Evolutionary conservation across 2,329 filamentous ascomycete genomes (phyloP), one percentile per base, ranked within the genome.

Genomic region (Alternaria sp.): DNA sequence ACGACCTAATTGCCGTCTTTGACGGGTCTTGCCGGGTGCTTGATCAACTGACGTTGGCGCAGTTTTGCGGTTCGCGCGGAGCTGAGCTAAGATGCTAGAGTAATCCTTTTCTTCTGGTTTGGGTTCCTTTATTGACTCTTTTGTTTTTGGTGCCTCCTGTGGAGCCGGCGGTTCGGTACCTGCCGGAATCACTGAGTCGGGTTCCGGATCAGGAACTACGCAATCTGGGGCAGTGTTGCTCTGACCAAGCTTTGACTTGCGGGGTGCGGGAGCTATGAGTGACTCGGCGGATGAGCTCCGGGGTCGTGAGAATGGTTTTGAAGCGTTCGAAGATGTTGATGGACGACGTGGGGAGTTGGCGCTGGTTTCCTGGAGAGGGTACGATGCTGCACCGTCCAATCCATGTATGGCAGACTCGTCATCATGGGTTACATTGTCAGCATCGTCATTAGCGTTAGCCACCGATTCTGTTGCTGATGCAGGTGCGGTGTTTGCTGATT

Each of bases 11-110:
- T 74, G 72, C 3, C 71, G 64, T 8, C 70, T 65, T 34, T 63
- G 64, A 22, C 69, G 68, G 5, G 66, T 64, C 48, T 67, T 71
- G 4, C 61, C 61, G 2, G 69, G 64, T 16, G 68, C 68, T 49
- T 67, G 67, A 1, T 70, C 69, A 18, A 63, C 64, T 12, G 62
- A 36, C 1, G 64, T 64, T 8, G 66, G 65, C 18, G 63, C 62
- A 12, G 68, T 58, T 54, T 75, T 76, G 28, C 75, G 73, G 20
- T 64, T 72, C 11, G 74, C 72, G 30, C 76, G 69, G 18, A 78
- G 49, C 34, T 72, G 69, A 8, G 71, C 67, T 46, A 78, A 67
- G 2, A 77, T 69, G 22, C 63, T 65, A 3, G 75, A 72, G 57
- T 77, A 74, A 57, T 78, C 74, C 26, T 71, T 74, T 54, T 74